Evolutionary conservation across 208 protist genomes (phyloP).

Genomic region (Leptomonas seymouri): DNA sequence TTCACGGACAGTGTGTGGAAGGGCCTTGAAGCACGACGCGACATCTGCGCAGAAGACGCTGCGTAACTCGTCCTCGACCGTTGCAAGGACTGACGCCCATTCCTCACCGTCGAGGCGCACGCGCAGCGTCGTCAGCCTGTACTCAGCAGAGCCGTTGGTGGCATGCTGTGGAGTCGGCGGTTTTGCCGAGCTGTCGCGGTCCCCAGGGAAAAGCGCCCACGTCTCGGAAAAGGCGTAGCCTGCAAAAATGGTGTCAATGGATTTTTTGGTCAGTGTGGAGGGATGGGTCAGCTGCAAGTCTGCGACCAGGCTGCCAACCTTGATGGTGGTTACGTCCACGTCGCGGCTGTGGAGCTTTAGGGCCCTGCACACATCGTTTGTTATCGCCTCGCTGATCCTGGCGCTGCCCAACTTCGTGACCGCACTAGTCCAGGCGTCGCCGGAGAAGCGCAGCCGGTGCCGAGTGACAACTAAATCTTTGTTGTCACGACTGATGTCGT

Average conservation of each 20-base stretch:
- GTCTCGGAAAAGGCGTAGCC: conserved; percentile 25
- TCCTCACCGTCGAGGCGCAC: conserved; percentile 26
- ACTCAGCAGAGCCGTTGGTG: neutral
- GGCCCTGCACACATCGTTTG: conserved; percentile 38
- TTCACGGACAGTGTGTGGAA: conserved; percentile 11
- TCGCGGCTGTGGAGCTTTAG: conserved; percentile 10
- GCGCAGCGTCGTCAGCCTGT: conserved; percentile 1
- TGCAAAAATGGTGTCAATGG: conserved; percentile 26
- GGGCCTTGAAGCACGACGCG: conserved; percentile 13
- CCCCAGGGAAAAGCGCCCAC: conserved; percentile 17
- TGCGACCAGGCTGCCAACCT: conserved; percentile 31
- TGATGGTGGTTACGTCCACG: conserved; percentile 27
- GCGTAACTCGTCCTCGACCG: conserved; percentile 35
- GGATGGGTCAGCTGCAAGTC: conserved; percentile 39
- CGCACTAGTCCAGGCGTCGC: conserved; percentile 32
- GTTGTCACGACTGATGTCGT: conserved; percentile 5
- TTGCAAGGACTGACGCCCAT: conserved; percentile 20
- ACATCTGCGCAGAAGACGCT: conserved; percentile 50
- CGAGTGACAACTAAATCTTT: conserved; percentile 22
- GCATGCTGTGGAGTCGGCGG: neutral
- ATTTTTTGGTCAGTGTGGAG: conserved; percentile 2
- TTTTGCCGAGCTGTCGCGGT: neutral
- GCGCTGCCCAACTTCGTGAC: conserved; percentile 16
- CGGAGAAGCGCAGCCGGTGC: conserved; percentile 35
- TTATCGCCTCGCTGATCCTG: conserved; percentile 32